Evolutionary conservation across 2,329 filamentous ascomycete species (phyloP).

Genomic region (Diaporthe australafricana): DNA sequence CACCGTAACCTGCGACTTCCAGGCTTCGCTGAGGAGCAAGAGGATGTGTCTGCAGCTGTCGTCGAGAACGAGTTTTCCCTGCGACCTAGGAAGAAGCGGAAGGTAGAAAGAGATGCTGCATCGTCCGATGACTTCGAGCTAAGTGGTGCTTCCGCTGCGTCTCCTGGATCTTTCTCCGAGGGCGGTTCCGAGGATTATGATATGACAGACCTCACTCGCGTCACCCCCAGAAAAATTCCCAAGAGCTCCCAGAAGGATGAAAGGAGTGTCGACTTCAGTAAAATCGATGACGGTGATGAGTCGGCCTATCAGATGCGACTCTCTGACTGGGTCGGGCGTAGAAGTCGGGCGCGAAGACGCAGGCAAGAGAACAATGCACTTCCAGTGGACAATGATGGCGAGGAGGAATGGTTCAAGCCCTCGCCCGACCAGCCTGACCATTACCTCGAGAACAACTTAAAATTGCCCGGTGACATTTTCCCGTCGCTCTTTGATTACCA

Average conservation of each 20-base stretch:
- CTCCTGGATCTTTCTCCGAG: constrained; percentile 38
- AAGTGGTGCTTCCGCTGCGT: constrained; percentile 40
- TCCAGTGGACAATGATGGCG: constrained; percentile 52
- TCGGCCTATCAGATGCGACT: constrained; percentile 81
- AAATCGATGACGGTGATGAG: constrained; percentile 91
- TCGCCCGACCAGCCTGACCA: constrained; percentile 86
- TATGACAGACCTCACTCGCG: constrained; percentile 51
- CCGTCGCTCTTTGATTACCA: constrained; percentile 96
- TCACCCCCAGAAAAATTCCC: constrained; percentile 53
- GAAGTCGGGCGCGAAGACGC: constrained; percentile 54
- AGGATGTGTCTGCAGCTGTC: constrained; percentile 47
- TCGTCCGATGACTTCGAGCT: constrained; percentile 62
- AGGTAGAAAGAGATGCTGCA: constrained; percentile 48
- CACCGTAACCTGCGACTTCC: constrained; percentile 81
- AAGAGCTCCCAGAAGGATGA: constrained; percentile 49
- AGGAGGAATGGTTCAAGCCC: constrained; percentile 83
- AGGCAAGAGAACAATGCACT: constrained; percentile 46
- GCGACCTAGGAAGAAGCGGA: constrained; percentile 68
- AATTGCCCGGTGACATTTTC: constrained; percentile 91
- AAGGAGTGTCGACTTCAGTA: constrained; percentile 61
- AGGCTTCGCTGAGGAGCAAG: constrained; percentile 70
- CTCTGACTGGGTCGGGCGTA: constrained; percentile 75
- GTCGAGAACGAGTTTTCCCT: constrained; percentile 67
- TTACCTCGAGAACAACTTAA: constrained; percentile 78
- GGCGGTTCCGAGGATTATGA: constrained; percentile 54